A percentile compares a stretch with the other conserved stretches of the same genome.
phyloP scores from a whole-genome alignment of 257 asterid species.

The Petunia secreta region DNA sequence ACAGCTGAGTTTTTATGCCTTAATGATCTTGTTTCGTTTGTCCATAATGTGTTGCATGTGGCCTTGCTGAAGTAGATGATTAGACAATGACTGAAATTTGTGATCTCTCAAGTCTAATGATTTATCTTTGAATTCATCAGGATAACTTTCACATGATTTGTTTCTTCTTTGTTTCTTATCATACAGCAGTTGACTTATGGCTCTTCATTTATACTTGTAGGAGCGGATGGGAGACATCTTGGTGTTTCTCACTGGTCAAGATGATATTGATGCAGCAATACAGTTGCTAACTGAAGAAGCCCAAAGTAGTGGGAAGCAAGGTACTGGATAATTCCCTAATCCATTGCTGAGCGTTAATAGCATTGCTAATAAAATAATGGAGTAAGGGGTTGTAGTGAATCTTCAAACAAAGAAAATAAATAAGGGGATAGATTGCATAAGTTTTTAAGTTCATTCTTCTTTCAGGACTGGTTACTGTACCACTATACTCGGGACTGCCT shows the following conservation, averaged over 20 bases:
- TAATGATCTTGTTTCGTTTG: not conserved
- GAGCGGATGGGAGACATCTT: conserved; percentile 90
- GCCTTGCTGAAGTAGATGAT: not conserved
- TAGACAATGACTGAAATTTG: conserved; percentile 12
- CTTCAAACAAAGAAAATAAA: not conserved
- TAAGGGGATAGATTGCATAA: not conserved
- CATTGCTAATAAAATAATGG: not conserved
- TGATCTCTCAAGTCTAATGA: not conserved
- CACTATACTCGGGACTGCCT: conserved; percentile 90
- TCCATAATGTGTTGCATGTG: not conserved
- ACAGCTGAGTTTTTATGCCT: not conserved
- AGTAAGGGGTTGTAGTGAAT: conserved; percentile 11
- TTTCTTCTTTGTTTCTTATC: conserved; percentile 16
- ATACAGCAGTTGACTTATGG: not conserved
- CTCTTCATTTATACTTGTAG: conserved; percentile 40
- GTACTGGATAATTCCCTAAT: conserved; percentile 33
- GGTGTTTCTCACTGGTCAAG: conserved; percentile 96
- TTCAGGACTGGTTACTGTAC: conserved; percentile 82
- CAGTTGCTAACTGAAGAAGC: conserved; percentile 88
- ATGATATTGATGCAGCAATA: conserved; percentile 91
- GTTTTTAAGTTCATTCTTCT: conserved; percentile 27
- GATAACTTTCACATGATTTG: conserved; percentile 15
- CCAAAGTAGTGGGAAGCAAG: conserved; percentile 55
- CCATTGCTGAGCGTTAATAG: not conserved
- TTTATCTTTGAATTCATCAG: not conserved